Evolutionary conservation across 129 eudicot species (phyloP).

Genomic region (Flaveria linearis): DNA sequence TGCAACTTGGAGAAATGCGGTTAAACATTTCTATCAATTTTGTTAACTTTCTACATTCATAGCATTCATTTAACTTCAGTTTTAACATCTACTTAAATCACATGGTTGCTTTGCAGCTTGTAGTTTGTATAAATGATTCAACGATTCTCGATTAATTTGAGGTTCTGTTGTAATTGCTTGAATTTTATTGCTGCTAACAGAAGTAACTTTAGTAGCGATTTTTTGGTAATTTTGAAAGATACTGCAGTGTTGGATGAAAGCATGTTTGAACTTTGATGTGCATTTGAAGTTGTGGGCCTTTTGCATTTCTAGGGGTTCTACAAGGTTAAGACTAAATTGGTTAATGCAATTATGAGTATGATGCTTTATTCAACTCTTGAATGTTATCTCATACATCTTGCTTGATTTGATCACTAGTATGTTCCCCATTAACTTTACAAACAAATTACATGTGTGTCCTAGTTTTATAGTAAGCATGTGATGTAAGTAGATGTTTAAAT

Average conservation of each 20-base stretch:
- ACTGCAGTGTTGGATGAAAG: conserved; percentile 69
- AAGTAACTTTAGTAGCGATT: conserved; percentile 8
- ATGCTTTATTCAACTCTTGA: too few species aligned
- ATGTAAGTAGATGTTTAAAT: too few species aligned
- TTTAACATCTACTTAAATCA: too few species aligned
- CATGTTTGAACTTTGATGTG: conserved; percentile 75
- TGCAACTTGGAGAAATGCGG: too few species aligned
- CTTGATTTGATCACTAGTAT: too few species aligned
- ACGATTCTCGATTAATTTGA: conserved; percentile 3
- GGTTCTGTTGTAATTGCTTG: neutral
- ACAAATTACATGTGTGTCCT: too few species aligned
- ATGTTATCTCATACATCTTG: too few species aligned
- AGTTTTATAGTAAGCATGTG: too few species aligned
- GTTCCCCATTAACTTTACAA: too few species aligned
- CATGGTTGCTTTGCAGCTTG: neutral
- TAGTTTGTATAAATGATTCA: neutral
- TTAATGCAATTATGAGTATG: conserved; percentile 55
- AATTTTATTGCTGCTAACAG: conserved; percentile 2
- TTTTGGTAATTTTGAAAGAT: conserved; percentile 6
- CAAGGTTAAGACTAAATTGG: conserved; percentile 62
- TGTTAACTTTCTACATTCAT: too few species aligned
- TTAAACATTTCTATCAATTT: too few species aligned
- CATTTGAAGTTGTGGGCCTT: conserved; percentile 74
- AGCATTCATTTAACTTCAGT: too few species aligned
- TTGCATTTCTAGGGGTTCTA: conserved; percentile 73